Percentiles rank a stretch among this genome's conserved stretches.
Conservation (phyloP, 306 rosid species). For the Mimosa bimucronata region DNA sequence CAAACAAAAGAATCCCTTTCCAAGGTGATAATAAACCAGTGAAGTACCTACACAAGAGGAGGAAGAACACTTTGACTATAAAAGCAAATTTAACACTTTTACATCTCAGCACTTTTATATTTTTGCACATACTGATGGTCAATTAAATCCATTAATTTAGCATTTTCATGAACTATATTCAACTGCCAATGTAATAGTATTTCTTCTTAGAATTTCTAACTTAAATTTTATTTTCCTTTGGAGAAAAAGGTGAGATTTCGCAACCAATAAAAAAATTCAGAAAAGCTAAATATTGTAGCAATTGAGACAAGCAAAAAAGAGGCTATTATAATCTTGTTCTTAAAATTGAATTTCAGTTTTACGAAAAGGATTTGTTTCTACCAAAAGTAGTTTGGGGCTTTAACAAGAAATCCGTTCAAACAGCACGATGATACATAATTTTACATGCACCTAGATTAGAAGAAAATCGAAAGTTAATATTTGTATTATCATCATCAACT, state of each 20-base stretch:
- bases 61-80: constrained; percentile 37
- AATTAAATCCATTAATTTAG: neutral
- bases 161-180: neutral
- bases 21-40: constrained; percentile 93
- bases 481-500: constrained; percentile 15
- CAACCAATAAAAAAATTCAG: neutral
- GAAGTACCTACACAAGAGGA: constrained; percentile 66
- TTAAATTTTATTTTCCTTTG: too few species aligned
- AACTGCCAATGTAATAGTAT: constrained; percentile 9
- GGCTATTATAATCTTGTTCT: neutral
- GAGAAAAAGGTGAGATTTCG: too few species aligned
- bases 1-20: constrained; percentile 99
- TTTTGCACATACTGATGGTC: constrained; percentile 18
- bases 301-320: neutral
- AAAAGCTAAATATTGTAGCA: neutral
- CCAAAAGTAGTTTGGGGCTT: neutral
- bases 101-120: constrained; percentile 27
- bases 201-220: constrained; percentile 24
- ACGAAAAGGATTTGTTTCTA: too few species aligned
- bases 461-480: constrained; percentile 3
- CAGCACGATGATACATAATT: neutral
- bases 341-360: too few species aligned
- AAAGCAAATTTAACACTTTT: neutral
- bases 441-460: neutral
- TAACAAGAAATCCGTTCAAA: neutral